Conservation (phyloP, 495 filamentous ascomycete genomes). For the Saxispiralis lemnorum region DNA sequence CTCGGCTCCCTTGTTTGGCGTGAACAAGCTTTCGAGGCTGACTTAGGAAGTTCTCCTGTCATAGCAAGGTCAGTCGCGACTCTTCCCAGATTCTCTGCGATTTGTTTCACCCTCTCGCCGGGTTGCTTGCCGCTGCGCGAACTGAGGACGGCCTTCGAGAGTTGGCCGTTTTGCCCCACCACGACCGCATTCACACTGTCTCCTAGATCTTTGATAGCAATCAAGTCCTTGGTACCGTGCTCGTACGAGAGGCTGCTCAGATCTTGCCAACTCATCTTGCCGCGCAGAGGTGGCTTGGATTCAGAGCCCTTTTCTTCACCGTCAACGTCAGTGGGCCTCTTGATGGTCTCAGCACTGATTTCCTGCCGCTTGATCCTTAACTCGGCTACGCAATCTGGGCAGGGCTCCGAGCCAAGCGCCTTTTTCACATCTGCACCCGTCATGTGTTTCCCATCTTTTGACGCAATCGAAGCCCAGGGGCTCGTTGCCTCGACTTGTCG, state of each 20-base stretch:
- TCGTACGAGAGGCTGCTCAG: too few relatives aligned
- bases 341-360: slow-evolving; percentile 1
- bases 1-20: too few relatives aligned
- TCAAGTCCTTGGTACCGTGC: neutral
- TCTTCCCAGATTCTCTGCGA: slow-evolving; percentile 13
- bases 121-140: slow-evolving; percentile 8
- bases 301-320: neutral
- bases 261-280: neutral
- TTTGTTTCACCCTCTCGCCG: slow-evolving; percentile 10
- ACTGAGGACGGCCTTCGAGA: slow-evolving; percentile 18
- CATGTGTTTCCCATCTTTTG: too few relatives aligned
- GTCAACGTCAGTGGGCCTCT: neutral
- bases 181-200: slow-evolving; percentile 17
- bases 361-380: slow-evolving; percentile 11
- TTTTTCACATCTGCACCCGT: neutral
- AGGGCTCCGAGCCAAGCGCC: neutral
- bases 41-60: too few relatives aligned
- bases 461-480: slow-evolving; percentile 2
- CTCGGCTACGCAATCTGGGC: slow-evolving; percentile 12
- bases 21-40: too few relatives aligned
- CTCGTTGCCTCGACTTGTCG: slow-evolving; percentile 12
- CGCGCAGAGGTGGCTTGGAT: neutral
- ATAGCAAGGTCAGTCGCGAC: neutral
- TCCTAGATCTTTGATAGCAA: slow-evolving; percentile 15
- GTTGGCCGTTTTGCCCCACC: slow-evolving; percentile 14